A percentile compares a stretch with the other conserved stretches of the same genome.
Evolutionary conservation across 2,329 filamentous ascomycete species (phyloP).

Genomic region (Ascochyta rabiei): DNA sequence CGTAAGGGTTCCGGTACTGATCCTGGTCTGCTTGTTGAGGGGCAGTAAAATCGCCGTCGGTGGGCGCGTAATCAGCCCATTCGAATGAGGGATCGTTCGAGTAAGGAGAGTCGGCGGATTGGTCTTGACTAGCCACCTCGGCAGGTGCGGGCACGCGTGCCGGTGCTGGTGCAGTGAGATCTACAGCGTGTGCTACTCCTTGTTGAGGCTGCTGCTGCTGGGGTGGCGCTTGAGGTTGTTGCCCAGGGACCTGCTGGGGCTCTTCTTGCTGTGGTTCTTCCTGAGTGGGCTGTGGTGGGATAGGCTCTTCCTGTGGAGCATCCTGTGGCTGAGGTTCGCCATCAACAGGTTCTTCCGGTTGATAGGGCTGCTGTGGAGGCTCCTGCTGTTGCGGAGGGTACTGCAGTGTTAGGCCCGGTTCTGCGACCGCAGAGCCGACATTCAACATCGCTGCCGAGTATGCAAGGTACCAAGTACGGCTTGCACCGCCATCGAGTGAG

Average conservation of each 20-base stretch:
- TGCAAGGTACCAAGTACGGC: constrained; percentile 48
- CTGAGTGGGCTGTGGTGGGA: not conserved
- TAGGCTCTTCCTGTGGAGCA: not conserved
- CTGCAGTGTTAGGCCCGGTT: not conserved
- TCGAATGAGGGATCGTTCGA: not conserved
- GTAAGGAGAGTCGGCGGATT: not conserved
- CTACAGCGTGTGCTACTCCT: not conserved
- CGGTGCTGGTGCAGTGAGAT: not conserved
- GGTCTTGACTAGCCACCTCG: not conserved
- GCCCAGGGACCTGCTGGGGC: not conserved
- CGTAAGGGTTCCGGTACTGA: not conserved
- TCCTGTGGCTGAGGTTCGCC: too few relatives aligned
- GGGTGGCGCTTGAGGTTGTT: not conserved
- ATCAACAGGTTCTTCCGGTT: not conserved
- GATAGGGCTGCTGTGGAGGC: not conserved
- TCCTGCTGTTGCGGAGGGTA: not conserved
- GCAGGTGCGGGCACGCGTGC: not conserved
- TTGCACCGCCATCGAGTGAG: constrained; percentile 81
- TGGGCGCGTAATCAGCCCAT: not conserved
- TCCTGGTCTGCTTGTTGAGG: not conserved
- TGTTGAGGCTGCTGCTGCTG: not conserved
- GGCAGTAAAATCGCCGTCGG: not conserved
- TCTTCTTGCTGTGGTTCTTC: not conserved
- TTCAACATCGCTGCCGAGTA: constrained; percentile 41
- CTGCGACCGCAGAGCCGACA: not conserved